phyloP scores from a whole-genome alignment of 768 basidiomycete genomes.

The Lactifluus echinatus region DNA sequence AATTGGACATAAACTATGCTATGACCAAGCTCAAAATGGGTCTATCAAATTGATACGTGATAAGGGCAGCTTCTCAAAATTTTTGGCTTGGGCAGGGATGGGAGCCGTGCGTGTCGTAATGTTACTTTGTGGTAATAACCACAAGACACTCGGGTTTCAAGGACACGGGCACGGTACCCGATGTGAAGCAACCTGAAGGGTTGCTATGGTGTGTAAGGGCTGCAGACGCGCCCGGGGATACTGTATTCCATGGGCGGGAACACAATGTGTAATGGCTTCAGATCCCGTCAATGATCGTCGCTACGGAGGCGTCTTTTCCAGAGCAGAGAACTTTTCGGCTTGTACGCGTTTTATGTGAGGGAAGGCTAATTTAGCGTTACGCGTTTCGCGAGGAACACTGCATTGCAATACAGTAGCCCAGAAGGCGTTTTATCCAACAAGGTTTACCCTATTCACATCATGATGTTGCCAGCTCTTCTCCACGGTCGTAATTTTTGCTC shows the following conservation, averaged over 20 bases:
- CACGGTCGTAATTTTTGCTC: neutral
- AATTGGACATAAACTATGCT: neutral
- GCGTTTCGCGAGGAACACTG: neutral
- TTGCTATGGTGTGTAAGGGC: neutral
- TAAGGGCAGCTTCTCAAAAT: no score
- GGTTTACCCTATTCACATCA: neutral
- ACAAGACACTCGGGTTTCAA: neutral
- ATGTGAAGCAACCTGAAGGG: neutral
- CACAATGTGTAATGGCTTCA: neutral
- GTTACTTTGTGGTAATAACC: neutral
- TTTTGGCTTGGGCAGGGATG: no score
- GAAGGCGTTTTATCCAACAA: neutral
- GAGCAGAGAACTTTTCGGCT: neutral
- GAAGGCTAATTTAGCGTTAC: conserved; percentile 5
- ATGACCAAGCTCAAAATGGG: neutral
- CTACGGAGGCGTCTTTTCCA: neutral
- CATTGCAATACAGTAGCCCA: neutral
- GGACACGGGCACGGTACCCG: neutral
- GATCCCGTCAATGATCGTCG: conserved; percentile 1
- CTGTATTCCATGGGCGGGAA: conserved; percentile 5
- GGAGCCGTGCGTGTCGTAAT: neutral
- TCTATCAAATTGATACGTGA: neutral
- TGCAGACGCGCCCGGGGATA: neutral
- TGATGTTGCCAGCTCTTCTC: neutral
- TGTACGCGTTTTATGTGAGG: neutral